phyloP scores from a whole-genome alignment of 2,329 filamentous ascomycete species.

The Paraphoma chrysanthemicola region DNA sequence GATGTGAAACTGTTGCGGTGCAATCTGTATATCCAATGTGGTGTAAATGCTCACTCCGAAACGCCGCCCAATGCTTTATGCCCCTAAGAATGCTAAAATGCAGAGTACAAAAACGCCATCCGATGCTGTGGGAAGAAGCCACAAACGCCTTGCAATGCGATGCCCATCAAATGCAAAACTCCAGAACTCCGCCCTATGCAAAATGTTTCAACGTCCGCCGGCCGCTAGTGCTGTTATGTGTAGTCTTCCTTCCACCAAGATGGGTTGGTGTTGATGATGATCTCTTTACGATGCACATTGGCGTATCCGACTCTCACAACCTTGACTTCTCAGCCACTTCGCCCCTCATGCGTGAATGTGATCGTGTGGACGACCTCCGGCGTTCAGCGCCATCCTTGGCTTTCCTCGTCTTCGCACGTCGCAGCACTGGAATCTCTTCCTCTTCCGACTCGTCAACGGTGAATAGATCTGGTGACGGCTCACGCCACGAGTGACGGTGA shows the following conservation, averaged over 20 bases:
- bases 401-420: conserved; percentile 39
- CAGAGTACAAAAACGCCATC: conserved; percentile 21
- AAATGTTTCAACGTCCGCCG: conserved; percentile 9
- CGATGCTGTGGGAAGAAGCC: conserved; percentile 20
- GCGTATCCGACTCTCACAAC: conserved; percentile 21
- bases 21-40: conserved; percentile 8
- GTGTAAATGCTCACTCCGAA: conserved; percentile 36
- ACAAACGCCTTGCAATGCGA: conserved; percentile 33
- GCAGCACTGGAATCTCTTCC: conserved; percentile 33
- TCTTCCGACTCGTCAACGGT: conserved; percentile 52
- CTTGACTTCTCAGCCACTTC: conserved; percentile 40
- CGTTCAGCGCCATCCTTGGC: conserved; percentile 44
- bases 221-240: conserved; percentile 6
- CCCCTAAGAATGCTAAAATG: conserved; percentile 14
- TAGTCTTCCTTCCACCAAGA: neutral
- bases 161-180: conserved; percentile 18
- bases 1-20: conserved; percentile 8
- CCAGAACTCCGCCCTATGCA: conserved; percentile 39
- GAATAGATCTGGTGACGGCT: conserved; percentile 51
- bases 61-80: conserved; percentile 36
- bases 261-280: neutral
- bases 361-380: conserved; percentile 41
- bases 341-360: conserved; percentile 33
- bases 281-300: neutral
- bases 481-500: conserved; percentile 51